These are phyloP conservation scores for Scutellaria barbata DNA, from an alignment of 257 asterid genomes.

Conservation along the genomic window DNA sequence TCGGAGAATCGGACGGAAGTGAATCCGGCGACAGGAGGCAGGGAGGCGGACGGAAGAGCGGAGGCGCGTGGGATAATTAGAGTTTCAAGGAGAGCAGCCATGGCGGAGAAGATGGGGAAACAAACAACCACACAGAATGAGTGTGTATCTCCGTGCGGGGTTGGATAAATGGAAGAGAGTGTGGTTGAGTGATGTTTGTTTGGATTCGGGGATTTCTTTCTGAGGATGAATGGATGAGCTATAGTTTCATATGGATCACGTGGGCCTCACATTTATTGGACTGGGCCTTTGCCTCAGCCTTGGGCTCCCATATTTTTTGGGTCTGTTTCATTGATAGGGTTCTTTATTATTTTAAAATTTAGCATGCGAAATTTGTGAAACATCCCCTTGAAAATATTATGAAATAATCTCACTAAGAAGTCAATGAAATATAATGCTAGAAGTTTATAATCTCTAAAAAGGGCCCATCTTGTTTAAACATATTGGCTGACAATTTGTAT, in stretches of 20 bases:
- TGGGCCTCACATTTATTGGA: slow-evolving; percentile 38
- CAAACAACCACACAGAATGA: slow-evolving; percentile 21
- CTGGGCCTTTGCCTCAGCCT: neutral
- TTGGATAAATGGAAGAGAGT: slow-evolving; percentile 40
- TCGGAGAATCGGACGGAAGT: slow-evolving; percentile 58
- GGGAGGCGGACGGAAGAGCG: slow-evolving; percentile 52
- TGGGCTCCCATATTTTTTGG: neutral
- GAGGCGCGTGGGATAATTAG: slow-evolving; percentile 70
- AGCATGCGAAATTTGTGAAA: too few species aligned
- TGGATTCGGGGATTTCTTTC: slow-evolving; percentile 23
- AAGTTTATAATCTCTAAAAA: too few species aligned
- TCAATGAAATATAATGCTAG: too few species aligned
- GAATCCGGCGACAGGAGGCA: slow-evolving; percentile 54
- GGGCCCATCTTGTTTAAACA: too few species aligned
- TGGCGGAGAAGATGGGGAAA: slow-evolving; percentile 39
- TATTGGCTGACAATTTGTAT: neutral
- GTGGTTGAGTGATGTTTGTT: slow-evolving; percentile 42
- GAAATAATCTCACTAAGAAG: too few species aligned
- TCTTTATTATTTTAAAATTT: neutral
- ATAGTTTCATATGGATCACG: slow-evolving; percentile 39
- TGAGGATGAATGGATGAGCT: slow-evolving; percentile 40
- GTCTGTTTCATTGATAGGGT: neutral
- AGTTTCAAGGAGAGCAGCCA: slow-evolving; percentile 79
- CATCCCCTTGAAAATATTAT: too few species aligned
- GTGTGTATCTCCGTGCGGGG: slow-evolving; percentile 15